Evolutionary conservation across 2,329 filamentous ascomycete species (phyloP).

Genomic region (Helminthosporium solani): DNA sequence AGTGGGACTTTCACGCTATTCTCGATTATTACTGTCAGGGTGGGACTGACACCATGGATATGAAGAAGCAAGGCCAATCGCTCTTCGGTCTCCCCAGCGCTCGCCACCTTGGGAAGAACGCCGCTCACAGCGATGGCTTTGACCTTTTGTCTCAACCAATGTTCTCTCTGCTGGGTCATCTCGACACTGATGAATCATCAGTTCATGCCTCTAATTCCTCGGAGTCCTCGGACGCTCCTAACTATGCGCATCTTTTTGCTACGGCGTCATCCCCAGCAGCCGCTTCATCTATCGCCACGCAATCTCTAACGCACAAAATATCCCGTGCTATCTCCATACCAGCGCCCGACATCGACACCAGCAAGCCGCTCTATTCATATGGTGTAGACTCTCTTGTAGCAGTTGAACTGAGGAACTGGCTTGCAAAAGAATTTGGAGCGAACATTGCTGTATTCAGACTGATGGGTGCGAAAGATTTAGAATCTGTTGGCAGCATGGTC

Average conservation of each 20-base stretch:
- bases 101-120: not conserved
- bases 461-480: not conserved
- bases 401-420: constrained; percentile 27
- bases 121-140: not conserved
- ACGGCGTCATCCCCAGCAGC: constrained; percentile 9
- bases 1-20: constrained; percentile 15
- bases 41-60: constrained; percentile 12
- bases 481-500: not conserved
- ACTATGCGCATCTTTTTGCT: constrained; percentile 6
- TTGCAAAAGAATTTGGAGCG: constrained; percentile 13
- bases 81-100: too few species aligned
- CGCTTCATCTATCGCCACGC: constrained; percentile 11
- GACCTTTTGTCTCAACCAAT: not conserved
- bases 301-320: constrained; percentile 11
- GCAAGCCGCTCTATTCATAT: constrained; percentile 23
- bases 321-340: constrained; percentile 12
- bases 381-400: constrained; percentile 30
- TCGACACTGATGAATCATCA: constrained; percentile 5
- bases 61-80: not conserved
- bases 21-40: constrained; percentile 14
- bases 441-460: constrained; percentile 7
- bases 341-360: constrained; percentile 24
- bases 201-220: constrained; percentile 12
- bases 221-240: constrained; percentile 6
- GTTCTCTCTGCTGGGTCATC: not conserved